phyloP scores from a whole-genome alignment of 179 eudicot genomes.

The Pouteria campechiana region DNA sequence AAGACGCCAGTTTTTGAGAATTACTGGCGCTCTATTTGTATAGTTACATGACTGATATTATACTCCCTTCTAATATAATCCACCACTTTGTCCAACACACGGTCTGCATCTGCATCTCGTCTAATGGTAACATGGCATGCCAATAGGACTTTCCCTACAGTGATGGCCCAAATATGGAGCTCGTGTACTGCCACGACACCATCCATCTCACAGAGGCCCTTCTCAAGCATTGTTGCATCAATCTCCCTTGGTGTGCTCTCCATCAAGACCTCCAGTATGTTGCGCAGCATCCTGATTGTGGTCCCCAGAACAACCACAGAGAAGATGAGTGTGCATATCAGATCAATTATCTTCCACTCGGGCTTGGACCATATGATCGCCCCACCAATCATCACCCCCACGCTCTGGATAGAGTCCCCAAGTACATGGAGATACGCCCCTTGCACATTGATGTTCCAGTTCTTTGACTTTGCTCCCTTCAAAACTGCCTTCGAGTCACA shows the following conservation, averaged over 20 bases:
- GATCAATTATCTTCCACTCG: conserved; percentile 78
- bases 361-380: conserved; percentile 82
- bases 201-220: conserved; percentile 63
- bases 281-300: conserved; percentile 64
- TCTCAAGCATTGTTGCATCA: conserved; percentile 73
- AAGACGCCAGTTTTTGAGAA: too few relatives aligned
- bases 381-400: conserved; percentile 93
- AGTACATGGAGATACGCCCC: conserved; percentile 91
- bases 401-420: conserved; percentile 83
- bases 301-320: conserved; percentile 70
- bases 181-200: conserved; percentile 86
- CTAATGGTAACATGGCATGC: conserved; percentile 81
- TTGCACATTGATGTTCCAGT: conserved; percentile 68
- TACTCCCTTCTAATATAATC: conserved; percentile 69
- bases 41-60: conserved; percentile 82
- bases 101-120: conserved; percentile 67
- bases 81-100: conserved; percentile 64
- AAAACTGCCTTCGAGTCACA: not conserved
- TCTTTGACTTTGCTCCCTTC: conserved; percentile 9
- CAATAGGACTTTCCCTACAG: conserved; percentile 72
- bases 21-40: conserved; percentile 45
- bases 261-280: conserved; percentile 86
- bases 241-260: conserved; percentile 96
- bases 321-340: conserved; percentile 71
- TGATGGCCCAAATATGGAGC: conserved; percentile 94